Base-by-base conservation (phyloP, 208 protist genomes). In the Leishmania amazonensis region DNA sequence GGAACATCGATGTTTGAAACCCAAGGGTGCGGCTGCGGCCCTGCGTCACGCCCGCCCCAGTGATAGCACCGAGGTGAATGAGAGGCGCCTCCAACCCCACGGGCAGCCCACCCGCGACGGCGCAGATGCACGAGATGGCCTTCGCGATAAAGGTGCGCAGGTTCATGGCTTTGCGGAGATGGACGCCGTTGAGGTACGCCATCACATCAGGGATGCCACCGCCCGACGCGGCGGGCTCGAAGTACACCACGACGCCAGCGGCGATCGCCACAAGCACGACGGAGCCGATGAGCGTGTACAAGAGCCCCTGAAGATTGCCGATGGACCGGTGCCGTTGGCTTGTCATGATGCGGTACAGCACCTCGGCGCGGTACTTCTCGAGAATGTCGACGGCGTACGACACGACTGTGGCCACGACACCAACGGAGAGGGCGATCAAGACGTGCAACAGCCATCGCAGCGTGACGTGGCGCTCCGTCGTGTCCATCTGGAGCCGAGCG, bases 11-110 rank as follows among this genome's bases (percentile, higher is more conserved):
- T 15, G 92, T 97, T 60, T 95, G 91, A 76, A 92, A 96, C 28
- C 94, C 92, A 6, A 98, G 81, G 11, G 96, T 97, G 70, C 94
- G 89, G 53, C 93, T 96, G 31, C 93, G 91, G 13, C 96, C 97
- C 75, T 99, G 97, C 38, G 94, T 98, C 42, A 99, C 86, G n/a
- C 96, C 96, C 5, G 96, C 98, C 3, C 94, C 97, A 47, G 97
- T 92, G 75, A 99, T 97, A n/a, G 97, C 94, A 42, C 98, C 98
- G 60, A 98, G 94, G 85, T 99, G 98, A 81, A 99, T 99, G 67
- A 99, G 98, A 35, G 98, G 98, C 0, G 98, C 98, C 88, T 99
- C 97, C 64, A 97, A 94, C 28, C 98, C 98, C 5, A 99, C 96
- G 15, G 96, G 94, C 40, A 99, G 85, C 17, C 97, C 96, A 65